Conservation (phyloP, 2,329 filamentous ascomycete genomes). For the Aspergillus spinulosporus region DNA sequence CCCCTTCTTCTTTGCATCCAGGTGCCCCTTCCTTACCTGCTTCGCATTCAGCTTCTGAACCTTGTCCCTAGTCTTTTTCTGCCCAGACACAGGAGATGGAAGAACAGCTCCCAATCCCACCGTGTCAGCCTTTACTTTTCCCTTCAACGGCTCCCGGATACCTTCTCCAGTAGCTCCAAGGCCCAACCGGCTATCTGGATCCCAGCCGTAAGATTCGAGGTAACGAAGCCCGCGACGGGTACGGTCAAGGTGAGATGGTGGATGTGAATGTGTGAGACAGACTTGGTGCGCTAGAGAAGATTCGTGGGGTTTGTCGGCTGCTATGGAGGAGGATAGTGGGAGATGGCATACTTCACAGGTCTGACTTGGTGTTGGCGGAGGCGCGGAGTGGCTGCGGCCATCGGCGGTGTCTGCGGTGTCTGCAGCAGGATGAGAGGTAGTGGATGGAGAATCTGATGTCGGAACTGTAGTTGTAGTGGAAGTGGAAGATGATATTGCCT, state of each 20-base stretch:
- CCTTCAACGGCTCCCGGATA: conserved; percentile 72
- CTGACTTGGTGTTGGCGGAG: conserved; percentile 6
- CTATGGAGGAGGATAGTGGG: conserved; percentile 43
- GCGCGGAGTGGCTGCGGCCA: conserved; percentile 8
- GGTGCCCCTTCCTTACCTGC: conserved; percentile 62
- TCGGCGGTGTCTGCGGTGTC: background rate
- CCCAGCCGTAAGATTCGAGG: conserved; percentile 59
- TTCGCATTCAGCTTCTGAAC: conserved; percentile 65
- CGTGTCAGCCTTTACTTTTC: conserved; percentile 69
- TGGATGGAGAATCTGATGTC: background rate
- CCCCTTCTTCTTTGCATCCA: conserved; percentile 62
- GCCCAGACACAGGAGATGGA: conserved; percentile 30
- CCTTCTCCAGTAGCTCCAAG: conserved; percentile 72
- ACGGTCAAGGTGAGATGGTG: conserved; percentile 61
- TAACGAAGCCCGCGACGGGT: conserved; percentile 56
- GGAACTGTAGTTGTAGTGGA: background rate
- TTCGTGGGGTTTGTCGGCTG: conserved; percentile 42
- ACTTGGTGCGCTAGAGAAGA: conserved; percentile 58
- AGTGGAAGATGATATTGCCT: conserved; percentile 3
- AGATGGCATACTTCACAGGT: conserved; percentile 62
- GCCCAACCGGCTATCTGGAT: conserved; percentile 64
- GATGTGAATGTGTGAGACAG: conserved; percentile 56
- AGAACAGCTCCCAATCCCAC: conserved; percentile 65
- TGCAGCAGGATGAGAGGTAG: background rate
- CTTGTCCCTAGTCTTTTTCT: conserved; percentile 32